Evolutionary conservation across 148 eudicot genomes (phyloP).

Genomic region (Pouteria glomerata): DNA sequence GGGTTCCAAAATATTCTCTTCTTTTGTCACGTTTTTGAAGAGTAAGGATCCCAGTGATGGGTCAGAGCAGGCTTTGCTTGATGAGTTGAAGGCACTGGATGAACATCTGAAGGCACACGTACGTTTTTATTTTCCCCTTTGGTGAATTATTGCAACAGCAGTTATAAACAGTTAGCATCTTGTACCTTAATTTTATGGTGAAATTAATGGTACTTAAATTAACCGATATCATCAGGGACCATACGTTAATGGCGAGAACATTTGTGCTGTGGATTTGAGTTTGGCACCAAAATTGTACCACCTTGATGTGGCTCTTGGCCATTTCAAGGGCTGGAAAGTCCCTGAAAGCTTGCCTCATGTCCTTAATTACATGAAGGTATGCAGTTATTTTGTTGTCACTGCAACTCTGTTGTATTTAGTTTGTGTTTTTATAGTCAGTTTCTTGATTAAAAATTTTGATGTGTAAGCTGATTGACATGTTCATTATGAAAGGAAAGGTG

Average conservation of each 20-base stretch:
- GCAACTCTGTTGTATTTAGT: background rate
- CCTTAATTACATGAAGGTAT: constrained; percentile 48
- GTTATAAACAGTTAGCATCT: background rate
- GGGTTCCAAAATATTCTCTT: constrained; percentile 64
- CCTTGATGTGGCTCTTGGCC: constrained; percentile 74
- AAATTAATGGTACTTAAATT: background rate
- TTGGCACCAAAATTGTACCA: constrained; percentile 89
- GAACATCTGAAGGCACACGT: constrained; percentile 81
- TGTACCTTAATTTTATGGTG: background rate
- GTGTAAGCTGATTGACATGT: background rate
- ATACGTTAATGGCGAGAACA: constrained; percentile 51
- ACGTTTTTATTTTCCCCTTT: too few relatives aligned
- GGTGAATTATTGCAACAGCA: too few relatives aligned
- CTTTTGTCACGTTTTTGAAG: constrained; percentile 62
- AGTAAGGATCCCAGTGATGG: constrained; percentile 88
- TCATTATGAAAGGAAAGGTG: background rate
- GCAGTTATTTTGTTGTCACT: background rate
- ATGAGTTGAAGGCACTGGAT: constrained; percentile 76
- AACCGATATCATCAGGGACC: constrained; percentile 27
- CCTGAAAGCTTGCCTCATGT: constrained; percentile 58
- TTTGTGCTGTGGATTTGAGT: constrained; percentile 77
- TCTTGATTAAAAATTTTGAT: background rate
- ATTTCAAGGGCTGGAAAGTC: constrained; percentile 75
- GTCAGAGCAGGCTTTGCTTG: constrained; percentile 70
- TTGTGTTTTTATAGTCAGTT: too few relatives aligned